A percentile compares a stretch with the other conserved stretches of the same genome.
phyloP scores from a whole-genome alignment of 768 basidiomycete species.

The Psilocybe sp. region DNA sequence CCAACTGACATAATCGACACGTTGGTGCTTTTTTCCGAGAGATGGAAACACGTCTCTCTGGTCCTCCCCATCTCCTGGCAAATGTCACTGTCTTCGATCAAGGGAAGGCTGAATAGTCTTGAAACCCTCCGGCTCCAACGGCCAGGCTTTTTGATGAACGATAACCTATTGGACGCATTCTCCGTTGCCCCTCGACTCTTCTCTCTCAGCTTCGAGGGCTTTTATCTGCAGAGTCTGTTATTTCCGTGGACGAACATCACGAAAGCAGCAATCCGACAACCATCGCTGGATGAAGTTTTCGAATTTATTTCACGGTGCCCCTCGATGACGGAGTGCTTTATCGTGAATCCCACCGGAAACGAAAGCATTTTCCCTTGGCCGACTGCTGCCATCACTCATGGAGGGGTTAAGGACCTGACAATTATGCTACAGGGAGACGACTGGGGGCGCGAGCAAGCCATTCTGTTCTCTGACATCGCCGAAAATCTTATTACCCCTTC shows the following conservation, averaged over 20 bases:
- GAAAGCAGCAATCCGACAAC: not conserved
- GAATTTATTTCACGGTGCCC: constrained; percentile 7
- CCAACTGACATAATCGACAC: not conserved
- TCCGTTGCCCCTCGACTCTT: not conserved
- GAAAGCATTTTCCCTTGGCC: constrained; percentile 2
- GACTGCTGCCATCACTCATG: too few relatives aligned
- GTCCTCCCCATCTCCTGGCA: constrained; percentile 6
- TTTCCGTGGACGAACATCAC: constrained; percentile 7
- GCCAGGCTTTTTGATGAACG: not conserved
- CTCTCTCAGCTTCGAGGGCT: not conserved
- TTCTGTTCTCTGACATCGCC: too few relatives aligned
- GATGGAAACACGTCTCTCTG: constrained; percentile 5
- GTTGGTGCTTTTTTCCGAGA: constrained; percentile 1
- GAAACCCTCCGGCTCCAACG: constrained; percentile 1
- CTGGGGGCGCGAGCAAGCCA: too few relatives aligned
- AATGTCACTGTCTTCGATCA: not conserved
- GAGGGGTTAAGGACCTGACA: too few relatives aligned
- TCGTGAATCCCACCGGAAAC: not conserved
- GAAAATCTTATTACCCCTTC: too few relatives aligned
- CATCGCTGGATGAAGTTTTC: constrained; percentile 7
- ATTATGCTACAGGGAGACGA: too few relatives aligned
- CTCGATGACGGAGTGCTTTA: constrained; percentile 1
- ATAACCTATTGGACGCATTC: constrained; percentile 1
- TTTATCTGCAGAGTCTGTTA: constrained; percentile 1
- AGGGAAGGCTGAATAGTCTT: constrained; percentile 3